Base-by-base conservation (phyloP, 2,329 filamentous ascomycete species). In the Ceratocystis papillata region DNA sequence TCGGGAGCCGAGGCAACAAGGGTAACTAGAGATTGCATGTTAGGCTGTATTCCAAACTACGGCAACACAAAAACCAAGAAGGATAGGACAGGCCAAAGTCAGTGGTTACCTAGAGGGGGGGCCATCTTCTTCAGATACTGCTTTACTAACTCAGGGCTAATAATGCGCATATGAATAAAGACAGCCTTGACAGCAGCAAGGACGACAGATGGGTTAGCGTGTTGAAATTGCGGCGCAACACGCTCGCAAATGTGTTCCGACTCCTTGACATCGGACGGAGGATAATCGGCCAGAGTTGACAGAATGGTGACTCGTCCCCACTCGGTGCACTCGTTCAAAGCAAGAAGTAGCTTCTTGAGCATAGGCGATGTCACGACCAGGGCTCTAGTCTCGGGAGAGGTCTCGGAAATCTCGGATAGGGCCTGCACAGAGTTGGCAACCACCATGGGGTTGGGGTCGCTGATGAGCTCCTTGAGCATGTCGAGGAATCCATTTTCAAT, bases 71-170 rank as follows among this genome's bases (percentile, higher is more conserved):
- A 28, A 17, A n/a, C 17, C 10, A 20, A 22, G 15, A 2, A 15
- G 28, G 30, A 20, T 22, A n/a, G 12, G 25, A 25, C 20, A 37
- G 33, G 17, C 12, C 22, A 4, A 33, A 57, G 30, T 33, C 20
- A 6, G 15, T n/a, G 74, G 81, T 70, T 80, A 93, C 89, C 89
- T 70, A 97, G 78, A 7, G 94, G 94, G 69, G 94, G 94, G 1
- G 94, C 93, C 94, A 99, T 99, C 79, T 99, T 99, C 80, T 95
- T 96, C 63, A 96, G 80, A 74, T 97, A 97, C 69, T 89, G 90
- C 72, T 87, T 85, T 69, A 88, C 87, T 57, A 91, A 78, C 67
- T 96, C 90, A 0, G 85, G 80, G 70, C 85, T 89, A 72, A 96
- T 82, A 68, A 87, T 79, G 75, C 85, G 89, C 92, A 97, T 97